Base-by-base conservation (phyloP, 441 rosid genomes). In the Eruca vesicaria region DNA sequence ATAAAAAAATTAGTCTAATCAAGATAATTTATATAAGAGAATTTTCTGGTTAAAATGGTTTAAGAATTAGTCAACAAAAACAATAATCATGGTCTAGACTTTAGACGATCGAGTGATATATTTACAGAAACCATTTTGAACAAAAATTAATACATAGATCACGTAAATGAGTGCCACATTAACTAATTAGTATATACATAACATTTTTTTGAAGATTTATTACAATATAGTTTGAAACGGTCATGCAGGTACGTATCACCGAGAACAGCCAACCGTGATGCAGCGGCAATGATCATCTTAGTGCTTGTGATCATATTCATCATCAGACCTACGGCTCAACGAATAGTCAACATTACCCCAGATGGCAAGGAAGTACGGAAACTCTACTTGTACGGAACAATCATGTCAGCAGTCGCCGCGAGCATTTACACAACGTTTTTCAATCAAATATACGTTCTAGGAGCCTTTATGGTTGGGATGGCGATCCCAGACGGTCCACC, bases 401-500 rank as follows among this genome's bases (percentile, higher is more conserved):
- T 81, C 48, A 6, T 79, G 9, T 2, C 77, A 0, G 83, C 82
- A 26, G 29, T 84, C 2, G 66, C 58, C 0, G 80, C 66, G 4
- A 45, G 65, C n/a, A 2, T 28, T 5, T 74, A 8, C 60, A 5
- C 73, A 9, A 21, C 36, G 2, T 0, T 9, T 6, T 74, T 68
- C 58, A 20, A 36, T 53, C 71, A 73, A 18, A 43, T 75, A 15
- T 9, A 60, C n/a, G 55, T 76, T 45, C 8, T 80, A n/a, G 78
- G 83, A 57, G 76, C 83, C 23, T 38, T 77, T 2, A 16, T 81
- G 65, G 68, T 77, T 1, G 83, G 83, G 1, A 45, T 81, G 41
- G 73, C 76, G 0, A 70, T 77, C 38, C 83, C 83, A 29, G 75
- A 69, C 18, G 81, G 83, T 8, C 79, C 81, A 0, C 83, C 83